Percentiles rank a stretch among this genome's conserved stretches.
Conservation (phyloP, 176 grass and related monocot species). For the Hsuehochloa calcarea region DNA sequence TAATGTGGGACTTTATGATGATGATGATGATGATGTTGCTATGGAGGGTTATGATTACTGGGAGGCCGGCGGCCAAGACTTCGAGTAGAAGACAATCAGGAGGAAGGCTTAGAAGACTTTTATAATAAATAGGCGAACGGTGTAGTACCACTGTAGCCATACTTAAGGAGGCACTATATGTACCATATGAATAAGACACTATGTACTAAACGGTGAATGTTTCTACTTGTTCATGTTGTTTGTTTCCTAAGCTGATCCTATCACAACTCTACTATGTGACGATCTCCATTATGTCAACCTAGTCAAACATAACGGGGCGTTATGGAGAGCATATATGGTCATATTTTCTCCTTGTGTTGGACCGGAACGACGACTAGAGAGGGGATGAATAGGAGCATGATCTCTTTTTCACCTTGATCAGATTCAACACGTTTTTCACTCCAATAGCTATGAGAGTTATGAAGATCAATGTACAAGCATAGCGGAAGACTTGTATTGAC, state of each 20-base stretch:
- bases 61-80: background rate
- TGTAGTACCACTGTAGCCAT: background rate
- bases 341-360: too few species aligned
- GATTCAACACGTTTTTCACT: too few species aligned
- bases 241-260: background rate
- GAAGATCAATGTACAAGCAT: too few species aligned
- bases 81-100: background rate
- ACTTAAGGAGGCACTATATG: background rate
- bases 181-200: background rate
- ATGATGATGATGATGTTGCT: background rate
- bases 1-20: background rate
- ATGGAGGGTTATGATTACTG: background rate
- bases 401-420: too few species aligned
- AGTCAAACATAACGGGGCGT: too few species aligned
- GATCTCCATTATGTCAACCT: too few species aligned
- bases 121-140: fast-evolving
- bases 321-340: too few species aligned
- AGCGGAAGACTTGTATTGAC: too few species aligned
- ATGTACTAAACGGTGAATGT: background rate
- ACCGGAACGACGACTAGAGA: too few species aligned
- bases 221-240: background rate
- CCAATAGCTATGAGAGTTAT: too few species aligned
- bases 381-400: too few species aligned
- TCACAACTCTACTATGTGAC: background rate
- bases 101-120: background rate